A percentile compares a stretch with the other conserved stretches of the same genome.
Evolutionary conservation across 495 filamentous ascomycete genomes (phyloP).

Genomic region (Aspergillus affinis): DNA sequence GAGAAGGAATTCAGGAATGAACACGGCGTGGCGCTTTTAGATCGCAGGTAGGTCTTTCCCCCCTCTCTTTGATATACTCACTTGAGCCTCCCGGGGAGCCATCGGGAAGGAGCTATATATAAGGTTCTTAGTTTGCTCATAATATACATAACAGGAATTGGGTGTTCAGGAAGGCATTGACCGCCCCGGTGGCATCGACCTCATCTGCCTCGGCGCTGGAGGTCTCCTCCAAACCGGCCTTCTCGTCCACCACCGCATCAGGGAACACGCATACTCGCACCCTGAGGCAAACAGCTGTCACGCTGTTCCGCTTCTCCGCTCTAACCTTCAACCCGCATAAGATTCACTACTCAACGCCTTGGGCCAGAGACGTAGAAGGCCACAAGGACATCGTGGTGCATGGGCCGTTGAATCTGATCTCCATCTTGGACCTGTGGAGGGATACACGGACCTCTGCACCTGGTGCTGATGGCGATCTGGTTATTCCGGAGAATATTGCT

Average conservation of each 20-base stretch:
- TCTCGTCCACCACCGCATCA: conserved; percentile 25
- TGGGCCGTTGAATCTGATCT: conserved; percentile 62
- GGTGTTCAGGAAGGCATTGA: conserved; percentile 56
- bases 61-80: background rate
- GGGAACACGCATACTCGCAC: conserved; percentile 40
- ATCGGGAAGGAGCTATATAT: too few relatives aligned
- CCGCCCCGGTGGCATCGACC: conserved; percentile 14
- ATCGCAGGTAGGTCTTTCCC: conserved; percentile 44
- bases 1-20: conserved; percentile 58
- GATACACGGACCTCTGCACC: conserved; percentile 32
- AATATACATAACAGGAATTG: conserved; percentile 45
- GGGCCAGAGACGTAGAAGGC: conserved; percentile 59
- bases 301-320: conserved; percentile 70
- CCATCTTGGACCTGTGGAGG: conserved; percentile 64
- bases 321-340: conserved; percentile 73
- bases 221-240: conserved; percentile 21
- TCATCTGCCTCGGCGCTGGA: background rate
- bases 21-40: conserved; percentile 50
- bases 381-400: conserved; percentile 62
- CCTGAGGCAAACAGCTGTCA: conserved; percentile 52
- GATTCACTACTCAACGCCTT: conserved; percentile 66
- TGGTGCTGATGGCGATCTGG: conserved; percentile 12
- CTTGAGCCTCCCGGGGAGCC: too few relatives aligned
- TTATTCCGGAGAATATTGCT: conserved; percentile 48
- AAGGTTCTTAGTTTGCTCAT: background rate